A percentile compares a stretch with the other conserved stretches of the same genome.
These are phyloP conservation scores for Echinosophora koreensis DNA, from an alignment of 306 rosid genomes.

Conservation along the genomic window DNA sequence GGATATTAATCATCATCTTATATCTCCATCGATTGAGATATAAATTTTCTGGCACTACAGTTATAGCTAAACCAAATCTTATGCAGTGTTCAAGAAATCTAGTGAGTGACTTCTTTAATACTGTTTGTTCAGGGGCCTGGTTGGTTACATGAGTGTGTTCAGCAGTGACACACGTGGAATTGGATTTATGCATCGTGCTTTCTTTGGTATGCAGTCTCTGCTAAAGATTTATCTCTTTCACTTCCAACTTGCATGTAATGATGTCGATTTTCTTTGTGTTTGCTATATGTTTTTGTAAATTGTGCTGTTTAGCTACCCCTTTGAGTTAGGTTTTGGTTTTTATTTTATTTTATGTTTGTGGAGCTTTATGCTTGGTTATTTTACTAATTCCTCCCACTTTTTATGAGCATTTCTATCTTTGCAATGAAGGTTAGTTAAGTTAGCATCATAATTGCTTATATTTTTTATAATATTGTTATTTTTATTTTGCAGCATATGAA, in stretches of 20 bases:
- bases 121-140: conserved; percentile 85
- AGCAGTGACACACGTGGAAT: conserved; percentile 99
- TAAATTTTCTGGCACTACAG: neutral
- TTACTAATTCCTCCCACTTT: neutral
- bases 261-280: conserved; percentile 24
- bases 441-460: neutral
- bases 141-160: conserved; percentile 97
- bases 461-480: conserved; percentile 31
- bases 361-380: conserved; percentile 28
- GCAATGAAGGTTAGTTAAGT: conserved; percentile 23
- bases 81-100: conserved; percentile 27
- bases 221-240: conserved; percentile 2
- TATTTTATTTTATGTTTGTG: too few relatives aligned
- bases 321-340: too few relatives aligned
- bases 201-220: conserved; percentile 67
- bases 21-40: conserved; percentile 23
- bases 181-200: conserved; percentile 99
- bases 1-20: conserved; percentile 2
- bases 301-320: too few relatives aligned
- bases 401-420: conserved; percentile 28
- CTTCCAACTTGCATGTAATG: conserved; percentile 31
- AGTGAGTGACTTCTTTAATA: conserved; percentile 27
- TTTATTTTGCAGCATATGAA: conserved; percentile 75
- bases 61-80: conserved; percentile 38
- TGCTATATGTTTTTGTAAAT: conserved; percentile 34